Evolutionary conservation across 805 yeast genomes (phyloP).

Genomic region (Candida chauliodis): DNA sequence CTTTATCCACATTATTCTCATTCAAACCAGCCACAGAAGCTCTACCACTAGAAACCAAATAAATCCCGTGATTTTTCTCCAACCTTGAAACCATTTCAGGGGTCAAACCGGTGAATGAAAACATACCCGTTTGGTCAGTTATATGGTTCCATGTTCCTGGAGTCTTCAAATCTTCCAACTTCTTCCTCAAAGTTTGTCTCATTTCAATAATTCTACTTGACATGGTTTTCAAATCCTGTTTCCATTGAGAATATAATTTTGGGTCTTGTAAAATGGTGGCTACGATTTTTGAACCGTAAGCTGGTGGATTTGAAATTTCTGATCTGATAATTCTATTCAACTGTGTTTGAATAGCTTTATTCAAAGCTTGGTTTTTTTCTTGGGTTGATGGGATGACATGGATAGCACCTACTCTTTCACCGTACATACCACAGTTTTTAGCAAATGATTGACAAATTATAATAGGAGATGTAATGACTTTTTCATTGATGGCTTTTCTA

Average conservation of each 20-base stretch:
- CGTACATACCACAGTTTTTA: constrained; percentile 94
- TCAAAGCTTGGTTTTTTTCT: constrained; percentile 30
- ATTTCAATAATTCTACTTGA: constrained; percentile 74
- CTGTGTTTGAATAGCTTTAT: constrained; percentile 67
- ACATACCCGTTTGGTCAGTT: constrained; percentile 91
- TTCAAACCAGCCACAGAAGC: constrained; percentile 93
- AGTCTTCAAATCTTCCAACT: constrained; percentile 57
- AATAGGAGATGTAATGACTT: constrained; percentile 24
- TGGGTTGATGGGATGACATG: constrained; percentile 59
- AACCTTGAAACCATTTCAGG: constrained; percentile 73
- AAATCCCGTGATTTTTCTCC: constrained; percentile 76
- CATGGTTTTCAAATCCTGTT: constrained; percentile 79
- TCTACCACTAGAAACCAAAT: constrained; percentile 79
- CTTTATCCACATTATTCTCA: constrained; percentile 68
- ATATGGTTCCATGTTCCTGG: constrained; percentile 95
- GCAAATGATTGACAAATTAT: constrained; percentile 93
- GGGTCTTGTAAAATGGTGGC: constrained; percentile 66
- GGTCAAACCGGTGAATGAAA: constrained; percentile 85
- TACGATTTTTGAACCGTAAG: constrained; percentile 92
- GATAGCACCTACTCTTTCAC: constrained; percentile 95
- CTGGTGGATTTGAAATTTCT: constrained; percentile 91
- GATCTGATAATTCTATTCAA: constrained; percentile 72
- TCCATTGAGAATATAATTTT: constrained; percentile 76
- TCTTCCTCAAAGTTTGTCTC: constrained; percentile 66
- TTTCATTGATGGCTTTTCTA: constrained; percentile 51